phyloP scores from a whole-genome alignment of 805 yeast species.

The Ogataea haglerorum region DNA sequence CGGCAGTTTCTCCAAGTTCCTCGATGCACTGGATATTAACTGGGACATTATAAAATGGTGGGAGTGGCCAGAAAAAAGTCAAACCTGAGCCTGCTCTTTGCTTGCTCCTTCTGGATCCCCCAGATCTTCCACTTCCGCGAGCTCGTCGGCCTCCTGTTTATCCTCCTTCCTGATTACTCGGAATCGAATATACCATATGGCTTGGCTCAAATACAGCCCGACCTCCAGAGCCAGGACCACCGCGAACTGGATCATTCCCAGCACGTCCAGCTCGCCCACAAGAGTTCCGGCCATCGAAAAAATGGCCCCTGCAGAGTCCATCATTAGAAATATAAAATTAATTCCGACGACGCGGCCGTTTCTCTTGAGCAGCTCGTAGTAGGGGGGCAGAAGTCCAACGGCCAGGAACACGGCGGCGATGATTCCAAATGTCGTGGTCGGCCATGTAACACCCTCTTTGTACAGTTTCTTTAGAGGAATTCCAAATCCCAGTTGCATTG shows the following conservation, averaged over 20 bases:
- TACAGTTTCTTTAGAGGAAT: constrained; percentile 58
- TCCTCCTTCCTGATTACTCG: constrained; percentile 21
- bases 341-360: constrained; percentile 62
- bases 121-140: neutral
- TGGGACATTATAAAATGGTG: constrained; percentile 33
- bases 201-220: constrained; percentile 72
- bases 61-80: constrained; percentile 27
- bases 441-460: constrained; percentile 42
- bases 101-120: no score
- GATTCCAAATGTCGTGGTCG: constrained; percentile 44
- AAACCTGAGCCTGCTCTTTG: neutral
- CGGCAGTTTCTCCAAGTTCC: constrained; percentile 25
- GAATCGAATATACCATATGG: constrained; percentile 61
- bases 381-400: constrained; percentile 52
- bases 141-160: constrained; percentile 3
- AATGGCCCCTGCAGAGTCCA: constrained; percentile 80
- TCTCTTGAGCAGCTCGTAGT: constrained; percentile 50
- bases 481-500: constrained; percentile 66
- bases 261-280: constrained; percentile 63
- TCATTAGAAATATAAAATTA: constrained; percentile 69
- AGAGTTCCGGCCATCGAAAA: constrained; percentile 61
- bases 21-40: constrained; percentile 22
- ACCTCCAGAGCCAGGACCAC: constrained; percentile 71
- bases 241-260: constrained; percentile 76
- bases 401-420: constrained; percentile 49